Conservation (phyloP, 176 grass and related monocot species). For the Hordeum marinum region DNA sequence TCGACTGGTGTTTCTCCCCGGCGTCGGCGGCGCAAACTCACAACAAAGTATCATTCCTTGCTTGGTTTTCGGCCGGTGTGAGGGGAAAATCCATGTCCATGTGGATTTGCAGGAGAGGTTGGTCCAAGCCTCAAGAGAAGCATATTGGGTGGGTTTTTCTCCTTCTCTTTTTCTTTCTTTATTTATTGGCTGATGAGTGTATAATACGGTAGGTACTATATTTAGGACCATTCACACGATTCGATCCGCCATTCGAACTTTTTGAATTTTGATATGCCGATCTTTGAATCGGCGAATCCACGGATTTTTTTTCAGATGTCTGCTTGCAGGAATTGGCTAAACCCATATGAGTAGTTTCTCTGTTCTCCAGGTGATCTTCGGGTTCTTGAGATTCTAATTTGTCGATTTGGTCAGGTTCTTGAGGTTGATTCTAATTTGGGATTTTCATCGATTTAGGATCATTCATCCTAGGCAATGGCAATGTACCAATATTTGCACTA, state of each 20-base stretch:
- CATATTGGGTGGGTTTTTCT: conserved; percentile 22
- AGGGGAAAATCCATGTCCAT: conserved; percentile 12
- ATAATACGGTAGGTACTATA: not conserved
- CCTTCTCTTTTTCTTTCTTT: too few species aligned
- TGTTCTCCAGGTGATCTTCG: not conserved
- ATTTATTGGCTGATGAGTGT: not conserved
- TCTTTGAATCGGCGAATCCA: not conserved
- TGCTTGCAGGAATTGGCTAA: not conserved
- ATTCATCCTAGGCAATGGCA: not conserved
- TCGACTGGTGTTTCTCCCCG: not conserved
- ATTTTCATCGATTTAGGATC: too few species aligned
- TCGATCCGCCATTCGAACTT: not conserved
- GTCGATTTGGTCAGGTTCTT: too few species aligned
- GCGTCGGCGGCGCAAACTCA: conserved; percentile 1
- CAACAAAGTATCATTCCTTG: conserved; percentile 32
- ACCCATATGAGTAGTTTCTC: not conserved
- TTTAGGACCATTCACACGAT: not conserved
- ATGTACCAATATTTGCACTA: not conserved
- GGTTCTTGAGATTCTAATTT: not conserved
- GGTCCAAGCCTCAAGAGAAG: conserved; percentile 22
- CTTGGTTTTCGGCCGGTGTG: conserved; percentile 14
- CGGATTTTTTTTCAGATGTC: not conserved
- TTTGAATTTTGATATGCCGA: fast-evolving
- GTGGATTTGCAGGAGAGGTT: conserved; percentile 19
- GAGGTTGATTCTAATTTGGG: too few species aligned